Percentiles rank a stretch among this genome's conserved stretches.
These are phyloP conservation scores for Alnus rubra DNA, from an alignment of 306 rosid species.

Conservation along the genomic window DNA sequence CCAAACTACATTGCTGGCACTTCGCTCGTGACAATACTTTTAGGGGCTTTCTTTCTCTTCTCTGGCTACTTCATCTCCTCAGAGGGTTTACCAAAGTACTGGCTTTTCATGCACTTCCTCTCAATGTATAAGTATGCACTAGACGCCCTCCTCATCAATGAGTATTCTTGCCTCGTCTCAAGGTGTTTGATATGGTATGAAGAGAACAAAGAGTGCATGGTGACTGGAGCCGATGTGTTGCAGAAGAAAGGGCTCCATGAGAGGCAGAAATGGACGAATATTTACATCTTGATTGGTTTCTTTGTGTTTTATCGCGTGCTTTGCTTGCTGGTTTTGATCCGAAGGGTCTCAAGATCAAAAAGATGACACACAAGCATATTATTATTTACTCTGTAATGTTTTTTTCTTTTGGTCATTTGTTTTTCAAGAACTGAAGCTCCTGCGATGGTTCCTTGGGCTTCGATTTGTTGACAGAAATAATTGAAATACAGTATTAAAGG, in stretches of 20 bases:
- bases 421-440: conserved; percentile 4
- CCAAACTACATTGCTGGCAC: conserved; percentile 92
- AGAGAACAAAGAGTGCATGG: conserved; percentile 64
- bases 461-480: conserved; percentile 13
- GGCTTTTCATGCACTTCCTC: conserved; percentile 87
- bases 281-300: conserved; percentile 72
- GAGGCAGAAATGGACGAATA: conserved; percentile 70
- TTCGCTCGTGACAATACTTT: conserved; percentile 70
- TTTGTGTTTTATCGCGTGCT: conserved; percentile 79
- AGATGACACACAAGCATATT: conserved; percentile 19
- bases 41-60: conserved; percentile 79
- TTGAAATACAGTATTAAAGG: conserved; percentile 22
- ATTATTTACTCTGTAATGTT: not conserved
- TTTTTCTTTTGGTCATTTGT: conserved; percentile 1
- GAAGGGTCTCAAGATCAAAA: conserved; percentile 86
- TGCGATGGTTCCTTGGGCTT: conserved; percentile 15
- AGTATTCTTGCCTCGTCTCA: conserved; percentile 66
- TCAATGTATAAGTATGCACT: conserved; percentile 92
- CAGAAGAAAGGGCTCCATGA: conserved; percentile 61
- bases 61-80: conserved; percentile 79
- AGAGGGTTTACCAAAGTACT: conserved; percentile 64
- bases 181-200: conserved; percentile 77
- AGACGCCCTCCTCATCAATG: conserved; percentile 83
- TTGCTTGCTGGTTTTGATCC: conserved; percentile 70
- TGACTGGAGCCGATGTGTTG: conserved; percentile 72